Evolutionary conservation across 2,329 filamentous ascomycete species (phyloP).

Genomic region (Diplodia seriata): DNA sequence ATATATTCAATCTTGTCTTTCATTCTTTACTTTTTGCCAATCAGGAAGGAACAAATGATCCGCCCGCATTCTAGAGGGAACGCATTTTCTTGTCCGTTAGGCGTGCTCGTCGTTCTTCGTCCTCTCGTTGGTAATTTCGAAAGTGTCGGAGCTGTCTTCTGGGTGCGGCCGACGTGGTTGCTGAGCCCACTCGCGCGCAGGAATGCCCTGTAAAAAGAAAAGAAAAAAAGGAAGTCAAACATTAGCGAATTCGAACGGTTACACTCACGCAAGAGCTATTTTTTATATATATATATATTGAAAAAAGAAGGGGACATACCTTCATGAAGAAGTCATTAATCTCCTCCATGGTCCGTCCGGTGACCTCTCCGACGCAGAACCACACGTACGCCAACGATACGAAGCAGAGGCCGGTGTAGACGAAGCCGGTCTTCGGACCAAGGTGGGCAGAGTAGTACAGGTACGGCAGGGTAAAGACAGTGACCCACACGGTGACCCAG

Average conservation of each 20-base stretch:
- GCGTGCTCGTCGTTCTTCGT: neutral
- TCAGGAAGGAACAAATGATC: neutral
- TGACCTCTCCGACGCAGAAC: slow-evolving; percentile 28
- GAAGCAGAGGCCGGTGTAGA: slow-evolving; percentile 31
- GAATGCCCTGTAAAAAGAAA: neutral
- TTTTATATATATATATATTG: too few species aligned
- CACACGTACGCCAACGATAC: slow-evolving; percentile 28
- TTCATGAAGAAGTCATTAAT: slow-evolving; percentile 38
- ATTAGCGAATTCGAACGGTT: neutral
- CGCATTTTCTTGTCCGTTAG: neutral
- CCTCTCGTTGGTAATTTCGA: slow-evolving; percentile 12
- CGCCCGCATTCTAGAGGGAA: too few species aligned
- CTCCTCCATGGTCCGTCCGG: slow-evolving; percentile 29
- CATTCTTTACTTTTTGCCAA: neutral
- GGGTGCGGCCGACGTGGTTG: slow-evolving; percentile 12
- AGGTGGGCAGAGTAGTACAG: slow-evolving; percentile 26
- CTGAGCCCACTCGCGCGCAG: slow-evolving; percentile 14
- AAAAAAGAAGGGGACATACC: slow-evolving; percentile 34
- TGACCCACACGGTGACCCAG: slow-evolving; percentile 40
- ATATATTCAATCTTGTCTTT: neutral
- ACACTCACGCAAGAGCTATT: too few species aligned
- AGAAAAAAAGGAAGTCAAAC: neutral
- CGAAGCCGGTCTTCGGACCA: slow-evolving; percentile 29
- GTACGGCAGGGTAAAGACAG: slow-evolving; percentile 29
- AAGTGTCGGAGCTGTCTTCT: slow-evolving; percentile 2